These are phyloP conservation scores for Camillea tinctor DNA, from an alignment of 2,329 filamentous ascomycete species.

Conservation along the genomic window DNA sequence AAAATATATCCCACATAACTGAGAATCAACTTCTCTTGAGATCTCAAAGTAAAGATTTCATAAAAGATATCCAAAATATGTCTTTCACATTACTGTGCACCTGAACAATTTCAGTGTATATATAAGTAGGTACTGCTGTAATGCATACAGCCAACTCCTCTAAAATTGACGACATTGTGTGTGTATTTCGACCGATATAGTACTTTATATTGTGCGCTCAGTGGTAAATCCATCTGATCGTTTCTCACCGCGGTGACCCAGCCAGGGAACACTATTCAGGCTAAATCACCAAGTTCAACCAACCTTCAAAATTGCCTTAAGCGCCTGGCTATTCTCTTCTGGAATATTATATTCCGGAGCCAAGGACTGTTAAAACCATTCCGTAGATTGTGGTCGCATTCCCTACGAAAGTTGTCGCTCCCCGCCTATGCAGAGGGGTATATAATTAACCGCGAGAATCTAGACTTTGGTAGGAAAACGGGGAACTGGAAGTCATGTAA, in stretches of 20 bases:
- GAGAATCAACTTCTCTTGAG: no score
- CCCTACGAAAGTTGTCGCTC: not conserved
- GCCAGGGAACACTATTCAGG: not conserved
- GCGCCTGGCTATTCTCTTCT: not conserved
- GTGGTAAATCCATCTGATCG: not conserved
- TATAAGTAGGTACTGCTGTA: no score
- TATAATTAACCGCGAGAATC: not conserved
- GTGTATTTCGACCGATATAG: no score
- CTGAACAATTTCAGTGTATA: no score
- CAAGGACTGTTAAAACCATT: not conserved
- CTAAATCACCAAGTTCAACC: not conserved
- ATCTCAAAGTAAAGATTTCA: no score
- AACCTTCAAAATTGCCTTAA: not conserved
- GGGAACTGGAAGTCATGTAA: not conserved
- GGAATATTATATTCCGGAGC: not conserved
- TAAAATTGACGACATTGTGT: no score
- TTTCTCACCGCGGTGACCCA: not conserved
- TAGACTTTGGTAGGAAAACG: not conserved
- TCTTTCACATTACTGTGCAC: no score
- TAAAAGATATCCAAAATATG: no score
- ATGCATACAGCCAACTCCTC: no score
- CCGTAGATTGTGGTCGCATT: not conserved
- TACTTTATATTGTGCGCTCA: no score
- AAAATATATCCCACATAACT: no score
- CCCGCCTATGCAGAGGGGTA: not conserved